A percentile compares a stretch with the other conserved stretches of the same genome.
Conservation (phyloP, 208 protist genomes). For the Crithidia acanthocephali region DNA sequence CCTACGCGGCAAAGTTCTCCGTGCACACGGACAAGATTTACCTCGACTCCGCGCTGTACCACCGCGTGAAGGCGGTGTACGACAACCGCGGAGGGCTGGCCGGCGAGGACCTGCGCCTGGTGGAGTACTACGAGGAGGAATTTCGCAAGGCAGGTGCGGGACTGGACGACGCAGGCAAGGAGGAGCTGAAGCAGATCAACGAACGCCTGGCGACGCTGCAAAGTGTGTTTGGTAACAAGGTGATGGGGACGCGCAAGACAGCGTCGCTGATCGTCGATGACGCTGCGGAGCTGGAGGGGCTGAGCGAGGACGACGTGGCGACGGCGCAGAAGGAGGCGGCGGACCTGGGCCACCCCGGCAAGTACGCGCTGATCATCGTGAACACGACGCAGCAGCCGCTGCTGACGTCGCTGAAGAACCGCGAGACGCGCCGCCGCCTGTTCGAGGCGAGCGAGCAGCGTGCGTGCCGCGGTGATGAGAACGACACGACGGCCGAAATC, state of each 20-base stretch:
- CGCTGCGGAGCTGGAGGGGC: conserved; percentile 46
- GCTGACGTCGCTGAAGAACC: conserved; percentile 38
- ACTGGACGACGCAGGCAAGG: conserved; percentile 38
- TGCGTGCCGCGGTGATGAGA: conserved; percentile 14
- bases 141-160: conserved; percentile 49
- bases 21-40: conserved; percentile 48
- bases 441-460: conserved; percentile 42
- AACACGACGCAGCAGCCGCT: conserved; percentile 68
- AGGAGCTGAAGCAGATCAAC: conserved; percentile 49
- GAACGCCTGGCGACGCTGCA: conserved; percentile 47
- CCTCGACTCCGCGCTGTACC: conserved; percentile 51
- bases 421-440: conserved; percentile 46
- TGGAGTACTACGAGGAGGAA: conserved; percentile 43
- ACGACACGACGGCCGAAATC: conserved; percentile 31
- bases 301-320: conserved; percentile 40
- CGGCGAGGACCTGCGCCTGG: conserved; percentile 46
- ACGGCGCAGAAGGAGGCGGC: conserved; percentile 39
- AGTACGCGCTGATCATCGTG: conserved; percentile 49
- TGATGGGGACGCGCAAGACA: conserved; percentile 40
- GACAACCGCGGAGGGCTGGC: conserved; percentile 31
- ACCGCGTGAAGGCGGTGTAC: conserved; percentile 54
- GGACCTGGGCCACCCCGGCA: conserved; percentile 38
- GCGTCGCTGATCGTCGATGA: conserved; percentile 40
- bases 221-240: conserved; percentile 37
- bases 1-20: conserved; percentile 44